These are phyloP conservation scores for Didymella arachidicola DNA, from an alignment of 2,329 filamentous ascomycete genomes.

Conservation along the genomic window DNA sequence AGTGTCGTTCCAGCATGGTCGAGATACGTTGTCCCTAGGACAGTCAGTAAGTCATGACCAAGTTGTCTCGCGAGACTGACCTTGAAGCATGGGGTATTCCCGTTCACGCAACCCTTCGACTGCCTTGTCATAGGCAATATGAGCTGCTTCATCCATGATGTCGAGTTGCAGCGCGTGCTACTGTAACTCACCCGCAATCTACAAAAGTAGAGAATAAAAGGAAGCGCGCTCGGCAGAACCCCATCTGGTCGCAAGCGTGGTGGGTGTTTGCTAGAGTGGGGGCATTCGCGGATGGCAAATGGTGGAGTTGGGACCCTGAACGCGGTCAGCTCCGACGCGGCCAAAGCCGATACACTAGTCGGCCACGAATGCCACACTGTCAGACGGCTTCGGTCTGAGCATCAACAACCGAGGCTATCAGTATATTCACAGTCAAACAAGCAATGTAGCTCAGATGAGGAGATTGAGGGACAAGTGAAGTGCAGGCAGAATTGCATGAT, in stretches of 20 bases:
- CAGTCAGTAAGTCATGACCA: conserved; percentile 14
- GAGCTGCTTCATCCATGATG: conserved; percentile 41
- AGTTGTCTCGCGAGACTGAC: conserved; percentile 51
- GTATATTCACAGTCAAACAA: not conserved
- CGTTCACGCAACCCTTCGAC: conserved; percentile 66
- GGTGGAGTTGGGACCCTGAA: conserved; percentile 28
- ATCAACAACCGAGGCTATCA: not conserved
- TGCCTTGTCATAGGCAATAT: conserved; percentile 61
- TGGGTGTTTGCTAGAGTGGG: conserved; percentile 46
- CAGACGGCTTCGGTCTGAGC: too few species aligned
- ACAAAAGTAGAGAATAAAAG: conserved; percentile 20
- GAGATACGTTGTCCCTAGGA: conserved; percentile 77
- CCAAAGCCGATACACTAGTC: conserved; percentile 19
- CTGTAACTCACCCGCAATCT: conserved; percentile 34
- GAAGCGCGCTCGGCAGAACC: conserved; percentile 18
- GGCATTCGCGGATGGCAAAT: conserved; percentile 41
- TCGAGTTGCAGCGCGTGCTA: conserved; percentile 2
- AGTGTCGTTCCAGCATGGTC: conserved; percentile 96
- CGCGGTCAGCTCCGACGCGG: conserved; percentile 21
- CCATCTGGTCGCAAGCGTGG: conserved; percentile 39
- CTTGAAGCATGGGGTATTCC: conserved; percentile 75
- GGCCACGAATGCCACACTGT: not conserved
- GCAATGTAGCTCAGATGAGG: not conserved
- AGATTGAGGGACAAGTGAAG: too few species aligned
- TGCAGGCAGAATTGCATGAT: not conserved